Conservation (phyloP, 1,284 basidiomycete species). For the Microbotryum lychnidis-dioicae region DNA sequence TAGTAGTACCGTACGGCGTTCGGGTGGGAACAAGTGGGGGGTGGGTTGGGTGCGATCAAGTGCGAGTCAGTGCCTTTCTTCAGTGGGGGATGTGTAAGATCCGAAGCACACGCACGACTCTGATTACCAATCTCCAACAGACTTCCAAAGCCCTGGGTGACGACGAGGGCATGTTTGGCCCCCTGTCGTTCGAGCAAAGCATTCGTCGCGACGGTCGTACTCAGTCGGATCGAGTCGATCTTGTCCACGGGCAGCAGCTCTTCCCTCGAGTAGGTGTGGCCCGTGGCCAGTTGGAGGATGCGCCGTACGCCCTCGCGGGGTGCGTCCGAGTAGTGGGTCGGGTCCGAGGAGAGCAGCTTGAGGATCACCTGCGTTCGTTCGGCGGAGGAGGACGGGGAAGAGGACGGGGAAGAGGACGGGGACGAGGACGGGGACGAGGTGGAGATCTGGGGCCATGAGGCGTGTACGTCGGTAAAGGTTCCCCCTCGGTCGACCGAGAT, state of each 20-base stretch:
- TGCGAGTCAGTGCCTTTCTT: not conserved
- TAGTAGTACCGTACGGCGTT: not conserved
- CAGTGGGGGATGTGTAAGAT: not conserved
- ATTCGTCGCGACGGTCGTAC: slow-evolving; percentile 93
- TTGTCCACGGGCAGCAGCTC: slow-evolving; percentile 64
- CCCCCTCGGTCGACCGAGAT: slow-evolving; percentile 36
- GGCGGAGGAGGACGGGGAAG: no score
- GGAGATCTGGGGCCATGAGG: not conserved
- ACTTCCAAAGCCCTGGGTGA: slow-evolving; percentile 85
- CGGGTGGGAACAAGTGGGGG: slow-evolving; percentile 12
- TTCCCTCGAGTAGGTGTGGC: slow-evolving; percentile 57
- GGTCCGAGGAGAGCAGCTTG: slow-evolving; percentile 43
- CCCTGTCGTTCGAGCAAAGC: slow-evolving; percentile 91
- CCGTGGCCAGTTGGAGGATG: slow-evolving; percentile 69
- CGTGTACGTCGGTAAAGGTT: slow-evolving; percentile 38
- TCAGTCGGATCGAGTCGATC: slow-evolving; percentile 61
- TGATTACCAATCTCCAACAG: slow-evolving; percentile 90
- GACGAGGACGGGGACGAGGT: no score
- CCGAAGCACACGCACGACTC: slow-evolving; percentile 61
- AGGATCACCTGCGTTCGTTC: slow-evolving; percentile 38
- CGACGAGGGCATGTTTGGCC: slow-evolving; percentile 78
- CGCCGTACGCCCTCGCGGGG: slow-evolving; percentile 89
- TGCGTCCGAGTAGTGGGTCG: slow-evolving; percentile 75
- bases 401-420: no score
- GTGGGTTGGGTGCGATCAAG: not conserved